Evolutionary conservation across 352 stramenopile species (phyloP).

Genomic region (Nothophytophthora sp.): DNA sequence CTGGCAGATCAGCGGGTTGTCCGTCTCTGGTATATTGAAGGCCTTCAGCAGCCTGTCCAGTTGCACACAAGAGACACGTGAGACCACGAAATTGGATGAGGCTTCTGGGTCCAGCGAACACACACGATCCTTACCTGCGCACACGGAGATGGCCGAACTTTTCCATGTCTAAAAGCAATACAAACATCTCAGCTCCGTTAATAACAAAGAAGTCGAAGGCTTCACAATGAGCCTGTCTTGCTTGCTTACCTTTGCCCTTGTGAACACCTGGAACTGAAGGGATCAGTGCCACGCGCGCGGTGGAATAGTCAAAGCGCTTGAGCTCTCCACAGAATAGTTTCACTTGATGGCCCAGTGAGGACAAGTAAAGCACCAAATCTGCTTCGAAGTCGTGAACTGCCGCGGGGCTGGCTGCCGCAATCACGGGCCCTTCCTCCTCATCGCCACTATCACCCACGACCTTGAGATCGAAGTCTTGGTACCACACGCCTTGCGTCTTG

Average conservation of each 20-base stretch:
- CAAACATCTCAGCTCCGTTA: neutral
- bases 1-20: constrained; percentile 75
- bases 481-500: constrained; percentile 87
- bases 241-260: constrained; percentile 55
- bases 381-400: constrained; percentile 48
- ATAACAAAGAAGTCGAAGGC: neutral
- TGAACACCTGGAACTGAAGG: constrained; percentile 72
- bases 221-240: neutral
- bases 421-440: constrained; percentile 15
- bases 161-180: constrained; percentile 63
- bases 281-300: constrained; percentile 56
- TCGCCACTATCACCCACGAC: constrained; percentile 33
- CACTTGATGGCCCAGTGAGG: constrained; percentile 41
- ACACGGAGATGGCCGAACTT: constrained; percentile 82
- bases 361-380: constrained; percentile 69
- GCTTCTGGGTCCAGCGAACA: too few relatives aligned
- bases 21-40: constrained; percentile 43
- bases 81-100: neutral
- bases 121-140: constrained; percentile 39
- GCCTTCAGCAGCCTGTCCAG: constrained; percentile 46
- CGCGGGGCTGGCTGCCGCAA: neutral
- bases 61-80: neutral
- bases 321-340: constrained; percentile 53
- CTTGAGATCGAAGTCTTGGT: constrained; percentile 79
- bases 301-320: constrained; percentile 62